Evolutionary conservation across 1,284 basidiomycete species (phyloP).

Genomic region (Taiwanofungus camphoratus): DNA sequence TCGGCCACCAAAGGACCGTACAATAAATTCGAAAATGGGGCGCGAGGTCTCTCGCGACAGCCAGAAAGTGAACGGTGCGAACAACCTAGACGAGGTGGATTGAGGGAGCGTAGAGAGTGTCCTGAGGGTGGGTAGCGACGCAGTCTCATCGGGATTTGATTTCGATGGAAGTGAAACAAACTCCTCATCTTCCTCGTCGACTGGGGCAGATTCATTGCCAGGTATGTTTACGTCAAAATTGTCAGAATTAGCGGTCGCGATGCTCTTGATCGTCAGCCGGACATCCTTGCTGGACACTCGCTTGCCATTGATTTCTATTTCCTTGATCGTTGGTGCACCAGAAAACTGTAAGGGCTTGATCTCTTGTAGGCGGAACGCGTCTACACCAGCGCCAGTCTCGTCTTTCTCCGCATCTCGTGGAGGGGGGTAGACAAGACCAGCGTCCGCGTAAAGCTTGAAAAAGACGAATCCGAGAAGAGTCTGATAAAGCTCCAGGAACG

Average conservation of each 20-base stretch:
- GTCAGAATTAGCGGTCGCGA: constrained; percentile 31
- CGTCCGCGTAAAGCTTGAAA: constrained; percentile 97
- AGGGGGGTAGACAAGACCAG: constrained; percentile 91
- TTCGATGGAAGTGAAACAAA: constrained; percentile 65
- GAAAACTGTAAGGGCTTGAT: constrained; percentile 29
- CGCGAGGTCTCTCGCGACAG: constrained; percentile 93
- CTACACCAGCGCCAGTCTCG: constrained; percentile 85
- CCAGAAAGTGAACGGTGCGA: constrained; percentile 89
- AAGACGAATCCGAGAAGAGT: constrained; percentile 94
- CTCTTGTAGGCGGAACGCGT: constrained; percentile 81
- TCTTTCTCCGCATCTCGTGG: constrained; percentile 83
- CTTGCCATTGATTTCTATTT: constrained; percentile 48
- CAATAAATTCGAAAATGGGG: constrained; percentile 91
- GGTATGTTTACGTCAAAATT: constrained; percentile 37
- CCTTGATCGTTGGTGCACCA: constrained; percentile 32
- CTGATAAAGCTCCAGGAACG: constrained; percentile 98
- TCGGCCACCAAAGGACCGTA: constrained; percentile 87
- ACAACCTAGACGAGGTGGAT: constrained; percentile 55
- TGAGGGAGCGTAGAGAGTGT: constrained; percentile 59
- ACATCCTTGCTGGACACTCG: constrained; percentile 66
- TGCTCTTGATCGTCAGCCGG: constrained; percentile 66
- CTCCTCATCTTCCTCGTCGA: constrained; percentile 58
- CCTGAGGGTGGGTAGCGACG: constrained; percentile 73
- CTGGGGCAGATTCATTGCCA: constrained; percentile 25
- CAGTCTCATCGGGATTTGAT: constrained; percentile 44